Base-by-base conservation (phyloP, 2,329 filamentous ascomycete genomes). In the Coniochaeta hoffmannii region DNA sequence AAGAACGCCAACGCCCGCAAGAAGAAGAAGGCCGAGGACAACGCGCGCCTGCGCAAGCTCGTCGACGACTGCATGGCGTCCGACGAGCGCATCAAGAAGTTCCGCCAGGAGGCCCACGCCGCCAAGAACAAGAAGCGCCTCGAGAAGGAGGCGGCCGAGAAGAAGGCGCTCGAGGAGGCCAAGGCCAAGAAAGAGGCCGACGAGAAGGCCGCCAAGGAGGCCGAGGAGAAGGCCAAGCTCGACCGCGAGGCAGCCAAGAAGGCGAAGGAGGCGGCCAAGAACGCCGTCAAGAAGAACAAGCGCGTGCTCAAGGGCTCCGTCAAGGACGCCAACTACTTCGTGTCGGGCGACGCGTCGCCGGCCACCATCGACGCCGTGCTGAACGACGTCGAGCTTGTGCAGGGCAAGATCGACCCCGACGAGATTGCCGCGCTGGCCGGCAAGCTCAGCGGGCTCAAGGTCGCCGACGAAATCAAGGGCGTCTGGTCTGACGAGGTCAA, bases 11-110 rank as follows among this genome's bases (percentile, higher is more conserved):
- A 96, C 70, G 86, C 91, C 38, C 90, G 94, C 72, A 95, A 94
- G 77, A 99, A 99, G 91, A 95, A 92, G 83, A 99, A 99, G 92
- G 90, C 87, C 26, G 94, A 99, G 79, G 95, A 99, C 76, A 96
- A 88, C 65, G 81, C 89, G 53, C 92, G 95, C 66, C 83, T 99
- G 58, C 86, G 94, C 68, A 88, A 92, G 74, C 73, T 97, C 56
- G 86, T 99, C 26, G 94, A 99, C 69, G 90, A 96, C 61, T 86
- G 83, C 63, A 85, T 93, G 17, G 86, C 87, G 31, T 80, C 82
- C 44, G 94, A 99, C 68, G 92, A 96, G 79, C 90, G 94, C 63
- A 97, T 97, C 80, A 97, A 97, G 87, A 87, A 86, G 65, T 99
- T 99, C 89, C 84, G 89, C 64, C 87, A 97, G 76, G 85, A 90